Base-by-base conservation (phyloP, 2,329 filamentous ascomycete species). In the Teratosphaeria viscida region DNA sequence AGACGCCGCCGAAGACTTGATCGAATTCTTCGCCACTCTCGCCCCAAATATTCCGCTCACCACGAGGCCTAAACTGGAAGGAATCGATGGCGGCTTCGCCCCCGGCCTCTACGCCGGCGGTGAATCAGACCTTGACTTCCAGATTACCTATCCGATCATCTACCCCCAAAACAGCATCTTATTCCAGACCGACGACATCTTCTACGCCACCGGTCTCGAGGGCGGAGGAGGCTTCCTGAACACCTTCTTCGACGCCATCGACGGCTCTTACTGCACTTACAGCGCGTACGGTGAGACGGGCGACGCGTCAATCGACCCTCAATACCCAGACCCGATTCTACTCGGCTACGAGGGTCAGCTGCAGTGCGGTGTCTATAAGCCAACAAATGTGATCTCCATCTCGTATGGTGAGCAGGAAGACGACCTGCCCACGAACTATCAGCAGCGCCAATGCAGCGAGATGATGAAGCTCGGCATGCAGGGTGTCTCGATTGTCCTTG, bases 391-490 rank as follows among this genome's bases (percentile, higher is more conserved):
- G 8, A 79, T 88, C 66, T 81, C 79, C 54, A 82, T 81, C 12
- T 86, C 83, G 0, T 88, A 88, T 67, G 84, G 84, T 54, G 83
- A 86, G 60, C 78, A 81, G 61, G 81, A 83, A 70, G 76, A 72
- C 16, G 77, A 78, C 55, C 70, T 80, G 7, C 76, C 78, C 1
- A 70, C 73, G 4, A 71, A 70, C 59, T 84, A 83, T 65, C 75
- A 79, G 61, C 65, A 74, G 55, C 73, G 81, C 3, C 81, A 83
- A 68, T 83, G 81, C 66, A 70, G 74, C 59, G 80, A 83, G 72
- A 82, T 79, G 68, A 77, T 82, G 76, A 83, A 83, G 72, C 76
- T 83, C 1, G 80, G 77, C 14, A 75, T 82, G 26, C 76, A 77
- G 65, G 81, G 80, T 26, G 74, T 81, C 11, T 77, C 77, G 1